phyloP scores from a whole-genome alignment of 345 rosid species.

The Eucalyptus victrix region DNA sequence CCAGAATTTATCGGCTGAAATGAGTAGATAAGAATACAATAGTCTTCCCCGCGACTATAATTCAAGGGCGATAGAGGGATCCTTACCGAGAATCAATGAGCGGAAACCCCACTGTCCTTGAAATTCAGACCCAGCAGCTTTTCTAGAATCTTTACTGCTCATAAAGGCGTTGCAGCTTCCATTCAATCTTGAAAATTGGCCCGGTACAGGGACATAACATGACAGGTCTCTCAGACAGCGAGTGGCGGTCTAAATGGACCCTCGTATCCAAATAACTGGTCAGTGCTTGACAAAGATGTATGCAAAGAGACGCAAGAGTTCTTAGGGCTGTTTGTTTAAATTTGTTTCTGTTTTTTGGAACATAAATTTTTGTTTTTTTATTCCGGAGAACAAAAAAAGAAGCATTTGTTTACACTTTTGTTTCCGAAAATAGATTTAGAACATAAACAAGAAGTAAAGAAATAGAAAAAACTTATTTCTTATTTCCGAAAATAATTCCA shows the following conservation, averaged over 20 bases:
- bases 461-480: too few relatives aligned
- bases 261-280: not conserved
- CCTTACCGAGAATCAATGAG: not conserved
- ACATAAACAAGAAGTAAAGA: fast-evolving
- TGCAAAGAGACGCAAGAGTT: not conserved
- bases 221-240: not conserved
- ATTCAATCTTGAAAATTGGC: not conserved
- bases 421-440: fast-evolving
- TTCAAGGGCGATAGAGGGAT: not conserved
- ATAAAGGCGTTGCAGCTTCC: not conserved
- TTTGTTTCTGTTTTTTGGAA: fast-evolving
- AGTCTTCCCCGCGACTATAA: not conserved
- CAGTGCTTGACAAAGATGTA: not conserved
- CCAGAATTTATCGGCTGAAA: not conserved
- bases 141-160: not conserved
- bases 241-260: not conserved
- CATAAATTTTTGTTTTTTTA: too few relatives aligned
- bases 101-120: not conserved
- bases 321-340: too few relatives aligned
- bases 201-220: not conserved
- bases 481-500: fast-evolving
- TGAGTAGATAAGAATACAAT: not conserved
- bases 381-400: fast-evolving
- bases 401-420: too few relatives aligned
- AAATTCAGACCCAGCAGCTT: not conserved